A percentile compares a stretch with the other conserved stretches of the same genome.
Conservation (phyloP, 129 eudicot genomes). For the Artemisia argyi region DNA sequence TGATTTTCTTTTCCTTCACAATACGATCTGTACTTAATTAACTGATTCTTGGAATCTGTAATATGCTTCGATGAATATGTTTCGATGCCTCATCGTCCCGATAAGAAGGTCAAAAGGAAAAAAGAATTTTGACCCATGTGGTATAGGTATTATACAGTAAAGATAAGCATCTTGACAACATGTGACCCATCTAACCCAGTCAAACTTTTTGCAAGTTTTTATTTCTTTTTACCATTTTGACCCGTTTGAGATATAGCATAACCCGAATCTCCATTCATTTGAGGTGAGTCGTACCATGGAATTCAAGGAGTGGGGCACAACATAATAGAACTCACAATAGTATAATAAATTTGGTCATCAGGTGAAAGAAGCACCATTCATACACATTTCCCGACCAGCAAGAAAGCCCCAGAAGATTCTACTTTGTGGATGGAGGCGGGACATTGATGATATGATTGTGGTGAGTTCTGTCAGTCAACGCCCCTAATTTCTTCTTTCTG, state of each 20-base stretch:
- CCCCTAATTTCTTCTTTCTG: slow-evolving; percentile 70
- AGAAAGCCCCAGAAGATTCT: slow-evolving; percentile 98
- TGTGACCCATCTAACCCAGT: too few species aligned
- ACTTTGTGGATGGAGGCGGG: slow-evolving; percentile 98
- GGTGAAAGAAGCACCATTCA: slow-evolving; percentile 88
- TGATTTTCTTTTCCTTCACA: slow-evolving; percentile 43
- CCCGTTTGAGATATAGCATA: background rate
- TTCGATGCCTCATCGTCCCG: background rate
- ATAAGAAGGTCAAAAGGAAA: slow-evolving; percentile 16
- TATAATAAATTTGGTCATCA: slow-evolving; percentile 82
- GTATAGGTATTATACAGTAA: background rate
- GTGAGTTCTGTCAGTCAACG: slow-evolving; percentile 61
- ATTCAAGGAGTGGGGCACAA: slow-evolving; percentile 40
- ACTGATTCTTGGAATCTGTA: background rate
- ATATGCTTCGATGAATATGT: too few species aligned
- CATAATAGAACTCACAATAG: slow-evolving; percentile 56
- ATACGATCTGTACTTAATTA: slow-evolving; percentile 12
- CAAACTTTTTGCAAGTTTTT: too few species aligned
- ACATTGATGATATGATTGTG: slow-evolving; percentile 99
- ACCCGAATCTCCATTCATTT: background rate
- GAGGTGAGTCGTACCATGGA: slow-evolving; percentile 44
- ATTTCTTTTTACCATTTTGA: background rate
- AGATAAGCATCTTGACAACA: background rate
- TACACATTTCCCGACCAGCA: slow-evolving; percentile 78
- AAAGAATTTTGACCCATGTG: background rate